These are phyloP conservation scores for Pseudocercospora ulei DNA, from an alignment of 2,329 filamentous ascomycete species.

Conservation along the genomic window DNA sequence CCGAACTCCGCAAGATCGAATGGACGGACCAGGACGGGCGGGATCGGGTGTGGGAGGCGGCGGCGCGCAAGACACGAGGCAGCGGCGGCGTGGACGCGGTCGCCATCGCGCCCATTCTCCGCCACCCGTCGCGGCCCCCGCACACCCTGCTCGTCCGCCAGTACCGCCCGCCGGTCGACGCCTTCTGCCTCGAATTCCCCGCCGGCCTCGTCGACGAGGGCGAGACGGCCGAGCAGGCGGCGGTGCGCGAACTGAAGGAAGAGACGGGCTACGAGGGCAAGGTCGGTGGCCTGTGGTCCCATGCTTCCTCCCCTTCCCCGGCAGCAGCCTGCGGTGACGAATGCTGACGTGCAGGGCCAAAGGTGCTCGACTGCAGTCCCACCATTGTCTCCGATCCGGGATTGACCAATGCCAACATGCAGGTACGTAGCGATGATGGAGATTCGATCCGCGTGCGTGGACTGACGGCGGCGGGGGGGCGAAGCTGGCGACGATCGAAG, in stretches of 20 bases:
- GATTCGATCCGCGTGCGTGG: background rate
- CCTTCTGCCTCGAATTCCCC: constrained; percentile 51
- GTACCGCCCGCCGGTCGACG: constrained; percentile 52
- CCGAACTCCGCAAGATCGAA: constrained; percentile 48
- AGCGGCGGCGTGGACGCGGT: constrained; percentile 52
- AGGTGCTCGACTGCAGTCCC: constrained; percentile 46
- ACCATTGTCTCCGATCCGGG: constrained; percentile 59
- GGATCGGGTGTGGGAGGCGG: constrained; percentile 44
- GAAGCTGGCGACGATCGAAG: constrained; percentile 50
- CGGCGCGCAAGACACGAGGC: constrained; percentile 45
- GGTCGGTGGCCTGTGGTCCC: constrained; percentile 42
- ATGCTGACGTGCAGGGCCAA: constrained; percentile 34
- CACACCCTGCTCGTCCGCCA: constrained; percentile 50
- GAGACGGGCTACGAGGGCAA: constrained; percentile 54
- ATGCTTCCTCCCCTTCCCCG: constrained; percentile 54
- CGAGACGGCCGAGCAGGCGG: constrained; percentile 49
- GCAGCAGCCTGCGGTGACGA: constrained; percentile 47
- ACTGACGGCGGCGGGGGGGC: constrained; percentile 5
- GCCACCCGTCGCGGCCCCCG: constrained; percentile 40
- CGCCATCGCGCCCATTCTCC: constrained; percentile 48
- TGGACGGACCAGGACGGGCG: constrained; percentile 36
- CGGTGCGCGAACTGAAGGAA: constrained; percentile 51
- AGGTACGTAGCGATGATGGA: constrained; percentile 30
- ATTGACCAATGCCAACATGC: constrained; percentile 53
- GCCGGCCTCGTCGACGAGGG: constrained; percentile 51